Percentiles rank a stretch among this genome's conserved stretches.
Conservation (phyloP, 192 early-diverging fungal species). For the Umbelopsis sp. region DNA sequence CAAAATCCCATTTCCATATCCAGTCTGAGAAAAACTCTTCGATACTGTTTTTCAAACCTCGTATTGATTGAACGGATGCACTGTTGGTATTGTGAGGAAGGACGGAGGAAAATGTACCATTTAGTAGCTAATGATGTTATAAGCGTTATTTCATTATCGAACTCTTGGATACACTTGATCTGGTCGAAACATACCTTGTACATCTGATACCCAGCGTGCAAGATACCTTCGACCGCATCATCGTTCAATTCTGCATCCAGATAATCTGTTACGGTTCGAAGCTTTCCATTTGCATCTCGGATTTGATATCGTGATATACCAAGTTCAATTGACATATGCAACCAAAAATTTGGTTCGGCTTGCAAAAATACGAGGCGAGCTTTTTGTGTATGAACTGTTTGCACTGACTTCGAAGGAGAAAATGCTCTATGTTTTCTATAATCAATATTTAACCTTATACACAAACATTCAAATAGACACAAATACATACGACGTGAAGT, state of each 20-base stretch:
- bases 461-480: not conserved
- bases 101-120: conserved; percentile 40
- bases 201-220: conserved; percentile 56
- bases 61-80: conserved; percentile 19
- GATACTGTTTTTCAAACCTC: conserved; percentile 37
- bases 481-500: conserved; percentile 58
- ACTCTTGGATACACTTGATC: conserved; percentile 22
- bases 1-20: conserved; percentile 63
- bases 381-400: conserved; percentile 66
- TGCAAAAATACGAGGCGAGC: conserved; percentile 57
- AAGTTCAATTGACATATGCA: conserved; percentile 52
- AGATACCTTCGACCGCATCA: conserved; percentile 41
- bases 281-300: conserved; percentile 53
- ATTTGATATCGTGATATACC: conserved; percentile 35
- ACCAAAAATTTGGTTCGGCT: conserved; percentile 62
- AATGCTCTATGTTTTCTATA: conserved; percentile 44
- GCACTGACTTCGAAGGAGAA: conserved; percentile 47
- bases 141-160: conserved; percentile 21
- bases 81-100: conserved; percentile 17
- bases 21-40: conserved; percentile 64
- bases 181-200: conserved; percentile 43
- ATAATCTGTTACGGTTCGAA: conserved; percentile 53
- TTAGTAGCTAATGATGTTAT: conserved; percentile 31
- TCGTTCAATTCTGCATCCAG: conserved; percentile 57
- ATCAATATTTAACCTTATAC: not conserved